Evolutionary conservation across 495 filamentous ascomycete genomes (phyloP), one percentile per base, ranked within the genome.

Genomic region (Aspergillus baeticus): DNA sequence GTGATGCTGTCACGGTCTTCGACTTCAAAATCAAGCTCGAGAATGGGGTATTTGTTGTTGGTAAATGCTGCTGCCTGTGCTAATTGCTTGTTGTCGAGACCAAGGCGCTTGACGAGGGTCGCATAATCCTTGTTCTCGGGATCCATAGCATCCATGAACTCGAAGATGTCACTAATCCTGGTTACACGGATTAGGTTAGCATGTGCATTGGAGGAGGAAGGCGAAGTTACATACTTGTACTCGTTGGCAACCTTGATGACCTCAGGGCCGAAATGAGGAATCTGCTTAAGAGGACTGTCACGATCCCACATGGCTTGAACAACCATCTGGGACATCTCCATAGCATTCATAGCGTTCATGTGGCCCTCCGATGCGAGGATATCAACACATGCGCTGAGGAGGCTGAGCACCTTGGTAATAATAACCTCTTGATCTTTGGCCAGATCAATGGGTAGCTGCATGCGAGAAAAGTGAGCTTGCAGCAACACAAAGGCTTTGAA

Each of bases 261-360:
- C 53, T 94, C 86, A 22, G 88, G 82, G 5, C 86, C 83, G 70
- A 99, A 99, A 72, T 96, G 88, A 57, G 94, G 94, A 61, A 99
- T 96, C 75, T 99, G 94, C 77, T 96, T 96, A 48, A 99, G 80
- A 42, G 95, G 91, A 59, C 89, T 94, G 70, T 99, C 94, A 20
- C 91, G 88, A 76, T 98, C 92, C 94, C 94, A 99, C 90, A 97
- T 96, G 26, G 90, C 92, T 71, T 99, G 94, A 17, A 99, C 92
- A 52, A 93, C 89, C 94, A 99, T 99, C 71, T 99, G 94, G 20
- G 91, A 96, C 86, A 99, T 89, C 72, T 99, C 94, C 94, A 99
- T 99, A 22, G 95, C 94, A 63, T 86, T 90, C 86, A 96, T 94
- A 53, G 94, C 93, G 65, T 98, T 99, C 47, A 98, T 73, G 57